These are phyloP conservation scores for Chlamydomonas sphaeroides DNA, from an alignment of 139 green algal species.

Conservation along the genomic window DNA sequence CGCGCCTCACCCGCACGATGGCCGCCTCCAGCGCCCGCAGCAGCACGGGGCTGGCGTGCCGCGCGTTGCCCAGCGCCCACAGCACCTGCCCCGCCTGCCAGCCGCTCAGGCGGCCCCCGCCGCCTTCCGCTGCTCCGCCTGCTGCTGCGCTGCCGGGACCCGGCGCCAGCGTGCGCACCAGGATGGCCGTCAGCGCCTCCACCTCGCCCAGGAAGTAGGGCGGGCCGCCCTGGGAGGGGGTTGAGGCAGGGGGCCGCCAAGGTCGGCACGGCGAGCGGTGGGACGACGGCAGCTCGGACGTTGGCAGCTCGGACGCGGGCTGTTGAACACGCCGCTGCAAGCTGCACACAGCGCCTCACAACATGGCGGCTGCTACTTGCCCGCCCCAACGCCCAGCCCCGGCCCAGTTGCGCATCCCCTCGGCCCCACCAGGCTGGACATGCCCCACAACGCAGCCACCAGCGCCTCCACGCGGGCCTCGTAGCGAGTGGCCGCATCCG, in stretches of 20 bases:
- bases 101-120: background rate
- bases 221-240: constrained; percentile 44
- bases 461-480: constrained; percentile 3
- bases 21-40: constrained; percentile 49
- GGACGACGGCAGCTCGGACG: too few species aligned
- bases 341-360: too few species aligned
- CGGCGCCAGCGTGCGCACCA: constrained; percentile 6
- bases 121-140: too few species aligned
- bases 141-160: constrained; percentile 3
- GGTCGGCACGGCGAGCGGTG: too few species aligned
- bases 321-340: too few species aligned
- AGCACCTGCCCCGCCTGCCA: constrained; percentile 47
- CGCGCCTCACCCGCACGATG: constrained; percentile 30
- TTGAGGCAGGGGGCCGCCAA: too few species aligned
- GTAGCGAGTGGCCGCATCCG: background rate
- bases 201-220: constrained; percentile 49
- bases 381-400: too few species aligned
- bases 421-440: constrained; percentile 26
- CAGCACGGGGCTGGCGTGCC: constrained; percentile 51
- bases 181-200: constrained; percentile 51
- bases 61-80: constrained; percentile 54
- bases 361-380: too few species aligned
- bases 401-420: too few species aligned
- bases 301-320: too few species aligned
- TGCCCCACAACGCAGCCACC: constrained; percentile 29